Evolutionary conservation across 345 rosid species (phyloP).

Genomic region (Populus pruinosa): DNA sequence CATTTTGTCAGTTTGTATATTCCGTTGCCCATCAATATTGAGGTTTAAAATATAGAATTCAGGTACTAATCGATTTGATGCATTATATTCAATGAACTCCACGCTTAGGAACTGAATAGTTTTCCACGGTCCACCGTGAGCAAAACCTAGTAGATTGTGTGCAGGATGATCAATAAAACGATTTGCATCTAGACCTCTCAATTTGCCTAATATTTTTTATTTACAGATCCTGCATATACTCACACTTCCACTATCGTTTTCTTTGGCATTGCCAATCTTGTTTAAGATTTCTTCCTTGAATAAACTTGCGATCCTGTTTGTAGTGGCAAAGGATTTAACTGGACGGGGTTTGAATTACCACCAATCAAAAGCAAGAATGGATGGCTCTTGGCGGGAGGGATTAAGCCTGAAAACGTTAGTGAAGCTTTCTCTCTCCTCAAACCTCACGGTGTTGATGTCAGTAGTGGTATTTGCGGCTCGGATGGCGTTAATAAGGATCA

Average conservation of each 20-base stretch:
- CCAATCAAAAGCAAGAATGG: constrained; percentile 65
- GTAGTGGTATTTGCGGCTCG: constrained; percentile 71
- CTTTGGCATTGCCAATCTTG: neutral
- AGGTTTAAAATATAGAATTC: neutral
- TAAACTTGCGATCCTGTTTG: constrained; percentile 7
- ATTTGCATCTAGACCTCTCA: neutral
- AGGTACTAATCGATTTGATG: neutral
- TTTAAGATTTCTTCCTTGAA: neutral
- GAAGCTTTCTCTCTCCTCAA: constrained; percentile 59
- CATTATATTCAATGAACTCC: too few relatives aligned
- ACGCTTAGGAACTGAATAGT: neutral
- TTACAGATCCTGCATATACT: neutral
- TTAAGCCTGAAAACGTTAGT: constrained; percentile 55
- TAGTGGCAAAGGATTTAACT: constrained; percentile 83
- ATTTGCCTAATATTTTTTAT: neutral
- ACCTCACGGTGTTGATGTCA: constrained; percentile 79
- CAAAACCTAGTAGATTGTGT: neutral
- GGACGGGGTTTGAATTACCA: constrained; percentile 66
- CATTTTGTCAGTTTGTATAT: neutral
- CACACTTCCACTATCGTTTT: neutral
- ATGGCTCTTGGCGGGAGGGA: constrained; percentile 91
- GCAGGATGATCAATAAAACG: neutral
- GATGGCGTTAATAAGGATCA: constrained; percentile 70
- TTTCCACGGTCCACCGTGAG: neutral
- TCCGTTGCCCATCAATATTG: neutral